Evolutionary conservation across 805 yeast species (phyloP).

Genomic region (Wickerhamiella hasegawae): DNA sequence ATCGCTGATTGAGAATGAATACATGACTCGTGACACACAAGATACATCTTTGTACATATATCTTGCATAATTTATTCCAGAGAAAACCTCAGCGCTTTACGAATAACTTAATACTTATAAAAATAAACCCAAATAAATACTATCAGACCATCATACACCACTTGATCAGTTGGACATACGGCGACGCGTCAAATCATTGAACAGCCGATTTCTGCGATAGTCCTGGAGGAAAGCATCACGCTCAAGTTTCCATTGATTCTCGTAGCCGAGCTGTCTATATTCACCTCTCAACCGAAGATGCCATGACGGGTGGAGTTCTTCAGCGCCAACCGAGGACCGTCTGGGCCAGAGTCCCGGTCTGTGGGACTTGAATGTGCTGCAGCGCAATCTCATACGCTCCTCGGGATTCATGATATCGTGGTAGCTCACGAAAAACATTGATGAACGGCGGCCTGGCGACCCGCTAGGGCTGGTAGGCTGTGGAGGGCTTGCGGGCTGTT

Average conservation of each 20-base stretch:
- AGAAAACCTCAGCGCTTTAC: conserved; percentile 1
- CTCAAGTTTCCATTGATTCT: conserved; percentile 1
- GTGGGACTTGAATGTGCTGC: background rate
- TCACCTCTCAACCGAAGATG: conserved; percentile 1
- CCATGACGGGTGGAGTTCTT: conserved; percentile 1
- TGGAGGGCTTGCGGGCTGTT: background rate
- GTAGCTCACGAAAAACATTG: too few relatives aligned
- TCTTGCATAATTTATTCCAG: conserved; percentile 9
- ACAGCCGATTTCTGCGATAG: conserved; percentile 2
- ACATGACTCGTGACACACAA: conserved; percentile 54
- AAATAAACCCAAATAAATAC: too few relatives aligned
- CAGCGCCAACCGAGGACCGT: background rate
- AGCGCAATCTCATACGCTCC: background rate
- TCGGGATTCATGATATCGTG: background rate
- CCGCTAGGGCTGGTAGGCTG: too few relatives aligned
- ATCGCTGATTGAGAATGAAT: conserved; percentile 68
- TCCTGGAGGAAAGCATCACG: background rate
- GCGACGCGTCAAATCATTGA: background rate
- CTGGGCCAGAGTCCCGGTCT: background rate
- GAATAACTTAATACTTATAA: background rate
- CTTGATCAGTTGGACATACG: background rate
- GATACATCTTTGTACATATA: conserved; percentile 9
- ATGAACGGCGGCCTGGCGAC: background rate
- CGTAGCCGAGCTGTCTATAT: background rate
- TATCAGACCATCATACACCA: background rate